phyloP scores from a whole-genome alignment of 2,329 filamentous ascomycete genomes.

The Fusarium goolgardi region DNA sequence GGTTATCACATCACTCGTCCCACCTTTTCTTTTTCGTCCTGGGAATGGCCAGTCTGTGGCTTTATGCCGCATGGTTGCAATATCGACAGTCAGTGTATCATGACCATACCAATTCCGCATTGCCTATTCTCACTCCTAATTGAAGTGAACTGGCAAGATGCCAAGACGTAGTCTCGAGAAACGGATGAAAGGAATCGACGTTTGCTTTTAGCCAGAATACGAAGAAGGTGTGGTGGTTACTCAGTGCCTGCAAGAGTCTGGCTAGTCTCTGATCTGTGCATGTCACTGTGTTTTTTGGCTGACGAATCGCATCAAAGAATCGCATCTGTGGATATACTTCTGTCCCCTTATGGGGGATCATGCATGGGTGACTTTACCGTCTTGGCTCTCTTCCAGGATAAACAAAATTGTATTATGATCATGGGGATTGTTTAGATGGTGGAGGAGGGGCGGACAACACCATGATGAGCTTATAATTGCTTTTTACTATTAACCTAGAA shows the following conservation, averaged over 20 bases:
- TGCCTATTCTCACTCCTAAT: not conserved
- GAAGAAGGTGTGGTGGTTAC: not conserved
- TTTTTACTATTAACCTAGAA: not conserved
- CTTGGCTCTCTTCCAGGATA: slow-evolving; percentile 1
- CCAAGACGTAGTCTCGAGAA: not conserved
- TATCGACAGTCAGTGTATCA: not conserved
- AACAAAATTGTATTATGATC: not conserved
- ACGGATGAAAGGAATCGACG: not conserved
- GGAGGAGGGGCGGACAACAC: not conserved
- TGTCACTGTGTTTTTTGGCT: not conserved
- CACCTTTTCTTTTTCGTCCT: not conserved
- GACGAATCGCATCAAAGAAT: slow-evolving; percentile 7
- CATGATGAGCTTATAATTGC: not conserved
- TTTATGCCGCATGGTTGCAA: not conserved
- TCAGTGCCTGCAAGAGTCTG: not conserved
- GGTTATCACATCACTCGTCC: not conserved
- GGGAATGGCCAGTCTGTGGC: not conserved
- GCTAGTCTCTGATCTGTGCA: not conserved
- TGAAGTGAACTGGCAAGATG: not conserved
- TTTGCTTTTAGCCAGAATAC: slow-evolving; percentile 9
- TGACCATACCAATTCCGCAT: not conserved
- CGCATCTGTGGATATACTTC: not conserved
- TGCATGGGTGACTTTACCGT: not conserved
- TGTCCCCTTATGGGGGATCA: not conserved
- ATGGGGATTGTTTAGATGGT: not conserved